phyloP scores from a whole-genome alignment of 257 asterid species.

The Lantana camara region DNA sequence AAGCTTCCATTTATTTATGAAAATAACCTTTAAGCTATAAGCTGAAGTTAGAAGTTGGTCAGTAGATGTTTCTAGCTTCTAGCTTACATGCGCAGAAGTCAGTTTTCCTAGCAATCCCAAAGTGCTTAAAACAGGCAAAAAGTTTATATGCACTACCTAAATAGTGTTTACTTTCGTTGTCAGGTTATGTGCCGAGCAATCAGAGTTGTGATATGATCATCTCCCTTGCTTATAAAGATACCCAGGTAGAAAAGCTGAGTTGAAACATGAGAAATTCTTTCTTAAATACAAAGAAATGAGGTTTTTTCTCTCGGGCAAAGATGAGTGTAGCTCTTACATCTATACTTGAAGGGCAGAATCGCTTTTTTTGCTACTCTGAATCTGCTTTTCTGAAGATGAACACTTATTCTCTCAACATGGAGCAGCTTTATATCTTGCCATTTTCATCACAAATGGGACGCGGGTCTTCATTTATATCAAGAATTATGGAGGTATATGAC shows the following conservation, averaged over 20 bases:
- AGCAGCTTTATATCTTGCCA: background rate
- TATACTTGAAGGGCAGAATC: background rate
- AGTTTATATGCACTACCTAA: background rate
- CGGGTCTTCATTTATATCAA: background rate
- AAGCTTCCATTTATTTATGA: too few species aligned
- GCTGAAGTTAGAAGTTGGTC: too few species aligned
- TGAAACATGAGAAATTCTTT: background rate
- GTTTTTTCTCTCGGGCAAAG: slow-evolving; percentile 3
- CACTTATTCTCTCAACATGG: background rate
- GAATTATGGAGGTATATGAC: background rate
- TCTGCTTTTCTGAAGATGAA: slow-evolving; percentile 18
- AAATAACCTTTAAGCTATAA: too few species aligned
- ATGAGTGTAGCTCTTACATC: slow-evolving; percentile 6
- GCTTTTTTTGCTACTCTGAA: background rate
- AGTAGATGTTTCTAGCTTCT: too few species aligned
- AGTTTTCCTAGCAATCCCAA: too few species aligned
- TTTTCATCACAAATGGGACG: slow-evolving; percentile 3
- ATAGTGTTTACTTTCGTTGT: slow-evolving; percentile 10
- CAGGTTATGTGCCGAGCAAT: slow-evolving; percentile 45
- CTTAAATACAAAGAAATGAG: background rate
- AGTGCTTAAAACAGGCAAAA: too few species aligned
- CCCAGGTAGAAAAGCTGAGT: background rate
- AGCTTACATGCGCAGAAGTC: too few species aligned
- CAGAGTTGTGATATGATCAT: slow-evolving; percentile 29
- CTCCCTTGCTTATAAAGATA: slow-evolving; percentile 12